These are phyloP conservation scores for Agrocybe praecox DNA, from an alignment of 768 basidiomycete genomes.

Conservation along the genomic window DNA sequence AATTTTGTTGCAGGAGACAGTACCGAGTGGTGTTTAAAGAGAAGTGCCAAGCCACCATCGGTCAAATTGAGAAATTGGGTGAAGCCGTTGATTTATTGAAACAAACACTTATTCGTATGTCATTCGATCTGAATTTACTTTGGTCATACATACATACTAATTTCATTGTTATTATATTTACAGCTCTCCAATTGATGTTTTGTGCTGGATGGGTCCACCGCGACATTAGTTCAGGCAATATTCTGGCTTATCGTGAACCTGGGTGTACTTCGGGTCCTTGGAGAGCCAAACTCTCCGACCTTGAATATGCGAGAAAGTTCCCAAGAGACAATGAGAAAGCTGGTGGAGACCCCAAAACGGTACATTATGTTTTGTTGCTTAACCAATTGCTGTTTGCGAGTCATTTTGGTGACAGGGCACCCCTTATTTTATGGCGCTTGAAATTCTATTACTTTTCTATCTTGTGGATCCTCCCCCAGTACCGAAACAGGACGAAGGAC, in stretches of 20 bases:
- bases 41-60: neutral
- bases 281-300: neutral
- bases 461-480: neutral
- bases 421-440: neutral
- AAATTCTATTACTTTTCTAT: too few relatives aligned
- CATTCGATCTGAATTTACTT: neutral
- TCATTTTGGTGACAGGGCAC: neutral
- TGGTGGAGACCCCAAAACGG: neutral
- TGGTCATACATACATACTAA: neutral
- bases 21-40: slow-evolving; percentile 9
- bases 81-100: neutral
- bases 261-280: neutral
- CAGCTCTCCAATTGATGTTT: neutral
- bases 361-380: neutral
- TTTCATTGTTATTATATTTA: neutral
- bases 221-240: neutral
- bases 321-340: neutral
- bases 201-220: neutral
- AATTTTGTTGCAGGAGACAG: slow-evolving; percentile 1
- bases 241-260: neutral
- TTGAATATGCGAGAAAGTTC: neutral
- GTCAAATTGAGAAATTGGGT: neutral
- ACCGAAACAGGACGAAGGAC: neutral
- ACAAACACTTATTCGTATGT: neutral
- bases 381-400: neutral